Percentiles rank a stretch among this genome's conserved stretches.
Conservation (phyloP, 169 alveolate species). For the Cryptosporidium xiaoi region DNA sequence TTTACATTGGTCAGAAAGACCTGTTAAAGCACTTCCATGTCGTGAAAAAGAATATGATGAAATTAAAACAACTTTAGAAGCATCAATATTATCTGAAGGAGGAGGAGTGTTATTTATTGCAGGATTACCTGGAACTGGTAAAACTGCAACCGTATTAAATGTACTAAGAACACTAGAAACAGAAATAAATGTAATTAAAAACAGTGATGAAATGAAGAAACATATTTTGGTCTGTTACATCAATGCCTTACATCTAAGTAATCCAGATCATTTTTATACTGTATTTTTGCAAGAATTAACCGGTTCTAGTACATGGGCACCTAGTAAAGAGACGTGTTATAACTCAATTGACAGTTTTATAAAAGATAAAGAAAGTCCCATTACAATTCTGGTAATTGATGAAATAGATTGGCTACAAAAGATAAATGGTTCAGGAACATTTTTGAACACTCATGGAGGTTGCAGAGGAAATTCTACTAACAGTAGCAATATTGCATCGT, state of each 20-base stretch:
- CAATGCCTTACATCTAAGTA: conserved; percentile 79
- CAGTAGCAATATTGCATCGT: too few relatives aligned
- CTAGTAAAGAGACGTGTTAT: conserved; percentile 59
- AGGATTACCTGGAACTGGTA: conserved; percentile 85
- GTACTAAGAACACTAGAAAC: conserved; percentile 74
- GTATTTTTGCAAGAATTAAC: conserved; percentile 74
- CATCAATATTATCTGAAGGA: conserved; percentile 76
- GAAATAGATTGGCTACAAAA: conserved; percentile 74
- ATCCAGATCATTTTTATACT: conserved; percentile 78
- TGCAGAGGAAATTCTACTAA: too few relatives aligned
- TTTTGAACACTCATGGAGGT: too few relatives aligned
- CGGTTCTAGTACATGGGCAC: conserved; percentile 73
- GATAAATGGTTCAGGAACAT: not conserved
- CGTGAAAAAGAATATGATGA: conserved; percentile 77
- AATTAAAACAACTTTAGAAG: conserved; percentile 62
- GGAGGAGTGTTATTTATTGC: conserved; percentile 79
- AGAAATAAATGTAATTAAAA: conserved; percentile 17
- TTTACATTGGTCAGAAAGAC: conserved; percentile 60
- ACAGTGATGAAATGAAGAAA: conserved; percentile 28
- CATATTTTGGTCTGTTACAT: conserved; percentile 73
- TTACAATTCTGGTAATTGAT: conserved; percentile 58
- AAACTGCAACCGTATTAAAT: conserved; percentile 80
- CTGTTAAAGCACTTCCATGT: conserved; percentile 75
- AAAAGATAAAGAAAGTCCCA: conserved; percentile 34
- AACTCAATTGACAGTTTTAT: conserved; percentile 24